These are phyloP conservation scores for Kodamaea anthophila DNA, from an alignment of 1,139 yeast genomes.

Conservation along the genomic window DNA sequence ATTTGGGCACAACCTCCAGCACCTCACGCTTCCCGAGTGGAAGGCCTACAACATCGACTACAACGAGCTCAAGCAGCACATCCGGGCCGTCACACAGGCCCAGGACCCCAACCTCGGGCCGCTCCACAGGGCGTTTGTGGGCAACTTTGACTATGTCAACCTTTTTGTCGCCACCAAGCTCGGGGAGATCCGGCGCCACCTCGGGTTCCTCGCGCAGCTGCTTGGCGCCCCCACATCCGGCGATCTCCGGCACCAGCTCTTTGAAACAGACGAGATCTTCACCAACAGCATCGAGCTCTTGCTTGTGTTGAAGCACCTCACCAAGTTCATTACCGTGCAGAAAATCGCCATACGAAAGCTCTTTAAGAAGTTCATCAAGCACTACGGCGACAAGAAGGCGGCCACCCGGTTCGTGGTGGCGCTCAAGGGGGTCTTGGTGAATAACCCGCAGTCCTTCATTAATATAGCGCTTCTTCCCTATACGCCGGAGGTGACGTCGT, in stretches of 20 bases:
- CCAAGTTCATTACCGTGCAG: slow-evolving; percentile 73
- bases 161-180: slow-evolving; percentile 61
- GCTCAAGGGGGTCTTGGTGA: slow-evolving; percentile 29
- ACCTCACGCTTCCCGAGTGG: slow-evolving; percentile 86
- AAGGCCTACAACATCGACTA: slow-evolving; percentile 76
- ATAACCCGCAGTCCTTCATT: slow-evolving; percentile 50
- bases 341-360: slow-evolving; percentile 77
- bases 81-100: slow-evolving; percentile 41
- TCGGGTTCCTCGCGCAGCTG: slow-evolving; percentile 16
- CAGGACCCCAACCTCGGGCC: slow-evolving; percentile 13
- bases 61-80: slow-evolving; percentile 61
- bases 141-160: slow-evolving; percentile 48
- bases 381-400: slow-evolving; percentile 36
- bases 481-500: slow-evolving; percentile 53
- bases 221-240: slow-evolving; percentile 2
- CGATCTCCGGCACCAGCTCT: slow-evolving; percentile 19
- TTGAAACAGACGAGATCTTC: slow-evolving; percentile 18
- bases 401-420: slow-evolving; percentile 36
- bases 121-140: slow-evolving; percentile 30
- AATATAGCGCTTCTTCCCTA: slow-evolving; percentile 59
- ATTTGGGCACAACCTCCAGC: slow-evolving; percentile 71
- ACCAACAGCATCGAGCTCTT: slow-evolving; percentile 46
- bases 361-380: slow-evolving; percentile 70
- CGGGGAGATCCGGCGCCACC: slow-evolving; percentile 47
- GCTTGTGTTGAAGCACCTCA: slow-evolving; percentile 57